These are phyloP conservation scores for Penicillium sp. DNA, from an alignment of 2,329 filamentous ascomycete genomes.

Conservation along the genomic window DNA sequence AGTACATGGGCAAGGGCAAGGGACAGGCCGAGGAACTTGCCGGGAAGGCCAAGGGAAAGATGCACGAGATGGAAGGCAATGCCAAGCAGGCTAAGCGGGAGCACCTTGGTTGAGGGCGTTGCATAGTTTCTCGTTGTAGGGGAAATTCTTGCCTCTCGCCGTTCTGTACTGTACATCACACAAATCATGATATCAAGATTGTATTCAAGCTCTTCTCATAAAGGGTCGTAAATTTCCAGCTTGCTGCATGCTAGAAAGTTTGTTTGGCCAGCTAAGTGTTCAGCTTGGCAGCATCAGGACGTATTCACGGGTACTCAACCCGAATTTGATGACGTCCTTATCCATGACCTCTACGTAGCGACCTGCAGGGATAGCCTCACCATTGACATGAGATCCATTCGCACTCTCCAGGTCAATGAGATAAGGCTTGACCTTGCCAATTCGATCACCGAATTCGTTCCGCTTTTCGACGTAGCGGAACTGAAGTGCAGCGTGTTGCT, in stretches of 20 bases:
- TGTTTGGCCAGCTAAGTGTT: background rate
- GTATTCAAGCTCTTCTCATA: background rate
- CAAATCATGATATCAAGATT: slow-evolving; percentile 11
- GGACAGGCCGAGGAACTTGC: slow-evolving; percentile 14
- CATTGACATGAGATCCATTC: slow-evolving; percentile 87
- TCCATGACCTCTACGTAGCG: slow-evolving; percentile 85
- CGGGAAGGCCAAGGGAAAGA: slow-evolving; percentile 16
- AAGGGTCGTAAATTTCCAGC: background rate
- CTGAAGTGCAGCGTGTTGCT: slow-evolving; percentile 94
- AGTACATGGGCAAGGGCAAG: slow-evolving; percentile 13
- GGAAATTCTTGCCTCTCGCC: background rate
- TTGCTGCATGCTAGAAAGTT: background rate
- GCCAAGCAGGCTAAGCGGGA: slow-evolving; percentile 33
- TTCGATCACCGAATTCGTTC: slow-evolving; percentile 85
- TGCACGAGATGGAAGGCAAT: slow-evolving; percentile 37
- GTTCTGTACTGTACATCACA: slow-evolving; percentile 11
- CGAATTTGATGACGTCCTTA: slow-evolving; percentile 89
- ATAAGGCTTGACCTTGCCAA: slow-evolving; percentile 82
- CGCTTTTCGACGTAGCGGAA: slow-evolving; percentile 84
- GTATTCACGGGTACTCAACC: slow-evolving; percentile 87
- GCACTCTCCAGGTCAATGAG: slow-evolving; percentile 91
- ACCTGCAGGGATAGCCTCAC: slow-evolving; percentile 72
- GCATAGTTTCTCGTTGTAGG: background rate
- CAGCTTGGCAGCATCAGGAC: slow-evolving; percentile 77
- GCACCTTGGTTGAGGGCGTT: slow-evolving; percentile 18